Base-by-base conservation (phyloP, 23 red algal genomes). In the Chondrus crispus region DNA sequence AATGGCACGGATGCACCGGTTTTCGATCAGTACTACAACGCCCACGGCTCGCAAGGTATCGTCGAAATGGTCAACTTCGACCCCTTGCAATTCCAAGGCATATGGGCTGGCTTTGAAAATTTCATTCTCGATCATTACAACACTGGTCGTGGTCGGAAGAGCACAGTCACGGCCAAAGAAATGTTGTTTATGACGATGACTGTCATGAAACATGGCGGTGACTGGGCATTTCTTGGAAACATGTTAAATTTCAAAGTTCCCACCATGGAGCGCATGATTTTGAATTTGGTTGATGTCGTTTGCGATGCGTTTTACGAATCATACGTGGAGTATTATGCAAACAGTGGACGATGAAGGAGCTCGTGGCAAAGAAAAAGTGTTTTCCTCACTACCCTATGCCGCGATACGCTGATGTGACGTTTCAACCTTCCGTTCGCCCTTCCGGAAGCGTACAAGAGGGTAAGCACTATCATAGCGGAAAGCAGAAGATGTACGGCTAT, bases 401-500 rank as follows among this genome's bases (percentile, higher is more conserved):
- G 6, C 16, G 22, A 2, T 72, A 60, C 42, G 84, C 84, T 2
- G 84, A 87, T 60, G 62, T 74, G 11, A 70, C 40, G n/a, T 87
- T 87, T 58, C 66, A 87, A 12, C 84, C 71, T 3, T 4, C 44
- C 9, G 53, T 71, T 74, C 84, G 84, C 2, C 84, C 66, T 16
- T 3, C 5, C 32, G 29, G 84, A 22, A 74, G 37, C 9, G 51
- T 73, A 41, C 24, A 87, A 13, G 84, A 87, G 22, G 46, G 5
- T 18, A 87, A 87, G 12, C 12, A 53, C 32, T 73, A 87, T 24
- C 52, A 7, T 33, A 87, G 39, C 28, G 44, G 66, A 14, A 87
- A 87, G 43, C 84, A 74, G 29, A 87, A 87, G 29, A 12, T 87
- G 2, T 87, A 87, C 36, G 38, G 80, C 13, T 84, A 84, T 62